Evolutionary conservation across 257 asterid genomes (phyloP).

Genomic region (Penstemon barbatus): DNA sequence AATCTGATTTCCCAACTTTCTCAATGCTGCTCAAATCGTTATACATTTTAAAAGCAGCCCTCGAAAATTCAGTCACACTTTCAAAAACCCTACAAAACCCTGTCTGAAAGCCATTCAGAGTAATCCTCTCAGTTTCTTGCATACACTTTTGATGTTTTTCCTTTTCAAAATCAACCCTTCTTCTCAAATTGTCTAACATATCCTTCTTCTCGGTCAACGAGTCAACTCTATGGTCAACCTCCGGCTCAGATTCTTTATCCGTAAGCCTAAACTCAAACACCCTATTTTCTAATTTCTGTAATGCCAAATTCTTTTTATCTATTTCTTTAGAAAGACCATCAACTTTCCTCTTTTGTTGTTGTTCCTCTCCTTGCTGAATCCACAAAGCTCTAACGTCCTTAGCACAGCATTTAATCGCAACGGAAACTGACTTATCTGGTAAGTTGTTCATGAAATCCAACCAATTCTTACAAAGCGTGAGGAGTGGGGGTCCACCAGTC

Average conservation of each 20-base stretch:
- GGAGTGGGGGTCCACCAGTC: slow-evolving; percentile 62
- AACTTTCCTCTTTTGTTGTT: slow-evolving; percentile 74
- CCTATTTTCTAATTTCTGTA: slow-evolving; percentile 61
- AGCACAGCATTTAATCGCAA: slow-evolving; percentile 63
- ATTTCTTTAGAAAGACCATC: slow-evolving; percentile 74
- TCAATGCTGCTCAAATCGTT: slow-evolving; percentile 46
- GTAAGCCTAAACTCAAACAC: slow-evolving; percentile 48
- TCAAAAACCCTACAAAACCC: slow-evolving; percentile 82
- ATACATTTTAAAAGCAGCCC: slow-evolving; percentile 61
- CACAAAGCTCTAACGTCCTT: slow-evolving; percentile 80
- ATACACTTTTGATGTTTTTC: slow-evolving; percentile 65
- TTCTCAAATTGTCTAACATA: slow-evolving; percentile 49
- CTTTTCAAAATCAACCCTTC: slow-evolving; percentile 68
- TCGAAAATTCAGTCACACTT: slow-evolving; percentile 70
- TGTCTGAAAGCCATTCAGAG: slow-evolving; percentile 72
- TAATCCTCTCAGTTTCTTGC: slow-evolving; percentile 73
- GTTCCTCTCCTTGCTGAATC: slow-evolving; percentile 88
- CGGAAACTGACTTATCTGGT: slow-evolving; percentile 63
- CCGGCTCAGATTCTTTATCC: slow-evolving; percentile 41
- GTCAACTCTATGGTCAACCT: slow-evolving; percentile 44
- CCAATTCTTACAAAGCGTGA: slow-evolving; percentile 66
- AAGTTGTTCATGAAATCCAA: slow-evolving; percentile 53
- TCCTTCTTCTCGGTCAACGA: slow-evolving; percentile 52
- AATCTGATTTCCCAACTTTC: slow-evolving; percentile 38
- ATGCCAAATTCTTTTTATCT: slow-evolving; percentile 53